These are phyloP conservation scores for Cylindricascospora bacillispora DNA, from an alignment of 1,139 yeast species.

Conservation along the genomic window DNA sequence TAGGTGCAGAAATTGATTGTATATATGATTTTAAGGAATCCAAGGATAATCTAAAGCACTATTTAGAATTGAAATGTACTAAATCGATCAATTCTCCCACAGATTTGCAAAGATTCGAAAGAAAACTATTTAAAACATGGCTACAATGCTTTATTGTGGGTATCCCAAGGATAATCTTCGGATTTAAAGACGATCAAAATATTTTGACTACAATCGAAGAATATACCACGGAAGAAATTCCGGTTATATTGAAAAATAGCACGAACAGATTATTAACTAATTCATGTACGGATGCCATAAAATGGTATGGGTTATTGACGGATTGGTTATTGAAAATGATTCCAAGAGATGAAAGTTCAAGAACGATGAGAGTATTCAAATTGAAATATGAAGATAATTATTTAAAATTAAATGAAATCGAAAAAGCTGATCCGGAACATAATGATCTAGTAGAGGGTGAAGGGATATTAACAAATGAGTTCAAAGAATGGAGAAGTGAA, in stretches of 20 bases:
- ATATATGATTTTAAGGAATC: constrained; percentile 69
- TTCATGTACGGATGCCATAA: constrained; percentile 61
- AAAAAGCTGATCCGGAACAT: constrained; percentile 23
- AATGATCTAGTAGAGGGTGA: constrained; percentile 25
- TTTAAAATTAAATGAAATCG: constrained; percentile 31
- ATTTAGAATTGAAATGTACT: constrained; percentile 75
- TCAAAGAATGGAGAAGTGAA: constrained; percentile 45
- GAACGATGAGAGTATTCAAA: constrained; percentile 33
- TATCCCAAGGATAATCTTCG: constrained; percentile 63
- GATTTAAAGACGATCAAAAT: constrained; percentile 68
- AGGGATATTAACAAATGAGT: constrained; percentile 38
- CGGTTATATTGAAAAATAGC: constrained; percentile 35
- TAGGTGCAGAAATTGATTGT: constrained; percentile 91
- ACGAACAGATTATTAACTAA: constrained; percentile 38
- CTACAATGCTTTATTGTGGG: constrained; percentile 89
- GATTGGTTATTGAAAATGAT: constrained; percentile 58
- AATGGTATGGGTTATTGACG: constrained; percentile 74
- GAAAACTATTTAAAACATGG: constrained; percentile 70
- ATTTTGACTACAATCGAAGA: constrained; percentile 57
- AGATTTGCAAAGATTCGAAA: constrained; percentile 41
- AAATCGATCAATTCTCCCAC: constrained; percentile 34
- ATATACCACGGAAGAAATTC: constrained; percentile 67
- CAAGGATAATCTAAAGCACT: constrained; percentile 47
- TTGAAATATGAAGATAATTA: constrained; percentile 32
- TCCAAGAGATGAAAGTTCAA: constrained; percentile 32